These are phyloP conservation scores for Phlebiopsis flavidoalba DNA, from an alignment of 768 basidiomycete species.

Conservation along the genomic window DNA sequence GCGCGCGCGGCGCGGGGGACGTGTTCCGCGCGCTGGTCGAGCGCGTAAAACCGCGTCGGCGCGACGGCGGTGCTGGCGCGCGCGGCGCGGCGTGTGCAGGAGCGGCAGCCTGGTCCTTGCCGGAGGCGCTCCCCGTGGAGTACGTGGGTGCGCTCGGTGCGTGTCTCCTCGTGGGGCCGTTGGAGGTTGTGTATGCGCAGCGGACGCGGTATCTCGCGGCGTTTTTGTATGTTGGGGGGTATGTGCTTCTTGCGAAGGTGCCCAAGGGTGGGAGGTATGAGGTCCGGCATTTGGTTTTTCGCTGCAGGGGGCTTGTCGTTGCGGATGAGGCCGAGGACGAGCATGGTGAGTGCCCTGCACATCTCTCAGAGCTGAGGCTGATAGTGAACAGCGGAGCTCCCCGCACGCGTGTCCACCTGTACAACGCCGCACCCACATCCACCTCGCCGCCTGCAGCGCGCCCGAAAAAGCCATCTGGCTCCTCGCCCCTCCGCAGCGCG, in stretches of 20 bases:
- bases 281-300: slow-evolving; percentile 86
- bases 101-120: no score
- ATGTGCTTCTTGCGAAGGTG: slow-evolving; percentile 84
- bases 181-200: slow-evolving; percentile 81
- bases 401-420: slow-evolving; percentile 72
- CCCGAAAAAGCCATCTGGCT: slow-evolving; percentile 90
- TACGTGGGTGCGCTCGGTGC: slow-evolving; percentile 74
- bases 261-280: slow-evolving; percentile 78
- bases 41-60: no score
- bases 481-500: slow-evolving; percentile 53
- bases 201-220: slow-evolving; percentile 76
- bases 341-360: slow-evolving; percentile 44
- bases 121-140: slow-evolving; percentile 32
- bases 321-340: slow-evolving; percentile 65
- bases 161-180: slow-evolving; percentile 75
- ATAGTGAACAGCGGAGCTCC: slow-evolving; percentile 37
- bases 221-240: slow-evolving; percentile 84
- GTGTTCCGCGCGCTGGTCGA: no score
- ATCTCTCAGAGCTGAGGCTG: neutral
- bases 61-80: no score
- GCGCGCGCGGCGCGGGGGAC: neutral
- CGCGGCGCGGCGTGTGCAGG: no score
- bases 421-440: slow-evolving; percentile 66
- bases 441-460: slow-evolving; percentile 80
- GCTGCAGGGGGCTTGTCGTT: slow-evolving; percentile 65